Evolutionary conservation across 306 rosid genomes (phyloP).

Genomic region (Cicer arietinum): DNA sequence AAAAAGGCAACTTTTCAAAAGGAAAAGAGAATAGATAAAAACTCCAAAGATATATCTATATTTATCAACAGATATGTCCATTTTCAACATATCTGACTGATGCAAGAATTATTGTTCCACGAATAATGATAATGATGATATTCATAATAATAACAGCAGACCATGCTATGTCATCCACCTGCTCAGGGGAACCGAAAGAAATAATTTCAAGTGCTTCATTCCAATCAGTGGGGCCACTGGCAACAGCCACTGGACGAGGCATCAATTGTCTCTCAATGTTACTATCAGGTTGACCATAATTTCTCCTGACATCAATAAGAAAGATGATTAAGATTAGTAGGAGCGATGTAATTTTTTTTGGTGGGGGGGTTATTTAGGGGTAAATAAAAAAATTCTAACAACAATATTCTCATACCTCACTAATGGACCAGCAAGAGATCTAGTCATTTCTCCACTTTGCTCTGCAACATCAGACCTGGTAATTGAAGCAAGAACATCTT

Average conservation of each 20-base stretch:
- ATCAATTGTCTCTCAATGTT: slow-evolving; percentile 68
- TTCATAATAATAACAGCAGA: neutral
- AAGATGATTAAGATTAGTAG: slow-evolving; percentile 17
- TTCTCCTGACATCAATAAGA: slow-evolving; percentile 60
- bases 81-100: neutral
- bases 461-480: slow-evolving; percentile 85
- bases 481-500: slow-evolving; percentile 32
- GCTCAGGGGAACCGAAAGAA: slow-evolving; percentile 94
- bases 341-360: no score
- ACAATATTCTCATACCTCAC: slow-evolving; percentile 53
- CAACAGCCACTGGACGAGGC: slow-evolving; percentile 62
- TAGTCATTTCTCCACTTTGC: slow-evolving; percentile 85
- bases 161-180: slow-evolving; percentile 53
- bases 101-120: slow-evolving; percentile 6
- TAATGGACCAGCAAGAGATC: slow-evolving; percentile 77
- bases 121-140: neutral
- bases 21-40: neutral
- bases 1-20: slow-evolving; percentile 22
- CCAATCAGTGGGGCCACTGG: slow-evolving; percentile 92
- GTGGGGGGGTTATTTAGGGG: slow-evolving; percentile 4
- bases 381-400: neutral
- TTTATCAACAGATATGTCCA: neutral
- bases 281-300: slow-evolving; percentile 67
- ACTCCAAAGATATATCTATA: neutral
- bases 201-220: slow-evolving; percentile 95